Evolutionary conservation across 2,329 filamentous ascomycete genomes (phyloP).

Genomic region (Colletotrichum karsti): DNA sequence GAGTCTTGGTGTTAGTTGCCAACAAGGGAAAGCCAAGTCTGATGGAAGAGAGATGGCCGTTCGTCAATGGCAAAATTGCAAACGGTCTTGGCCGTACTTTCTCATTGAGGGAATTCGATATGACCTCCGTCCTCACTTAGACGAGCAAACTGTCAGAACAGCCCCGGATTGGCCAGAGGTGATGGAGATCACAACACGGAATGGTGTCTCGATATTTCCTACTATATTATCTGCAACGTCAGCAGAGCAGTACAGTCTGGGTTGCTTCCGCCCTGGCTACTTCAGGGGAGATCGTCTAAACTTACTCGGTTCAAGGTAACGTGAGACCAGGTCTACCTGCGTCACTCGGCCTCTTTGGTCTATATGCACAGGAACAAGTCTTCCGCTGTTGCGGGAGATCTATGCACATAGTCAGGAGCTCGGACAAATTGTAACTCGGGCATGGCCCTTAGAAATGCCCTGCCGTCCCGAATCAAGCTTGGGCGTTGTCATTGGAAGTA

Average conservation of each 20-base stretch:
- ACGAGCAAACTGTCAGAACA: slow-evolving; percentile 1
- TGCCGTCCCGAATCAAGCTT: too few species aligned
- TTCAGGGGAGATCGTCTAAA: not conserved
- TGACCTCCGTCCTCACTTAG: not conserved
- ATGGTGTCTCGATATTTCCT: not conserved
- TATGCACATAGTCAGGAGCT: too few species aligned
- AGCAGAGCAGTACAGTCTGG: not conserved
- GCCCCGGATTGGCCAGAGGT: not conserved
- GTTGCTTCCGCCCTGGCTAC: not conserved
- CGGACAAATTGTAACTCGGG: too few species aligned
- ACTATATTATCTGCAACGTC: not conserved
- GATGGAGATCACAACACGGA: not conserved
- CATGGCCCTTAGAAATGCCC: too few species aligned
- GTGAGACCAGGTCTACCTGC: too few species aligned
- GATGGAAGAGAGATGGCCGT: not conserved
- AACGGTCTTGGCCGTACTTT: not conserved
- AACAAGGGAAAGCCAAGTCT: not conserved
- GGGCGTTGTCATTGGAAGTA: too few species aligned
- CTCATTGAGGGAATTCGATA: not conserved
- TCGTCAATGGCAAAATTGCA: not conserved
- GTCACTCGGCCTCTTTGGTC: too few species aligned
- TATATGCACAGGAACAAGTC: too few species aligned
- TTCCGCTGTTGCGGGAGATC: too few species aligned
- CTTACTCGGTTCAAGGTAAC: too few species aligned
- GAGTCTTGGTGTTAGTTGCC: slow-evolving; percentile 26